phyloP scores from a whole-genome alignment of 306 rosid genomes.

The Gastrolobium villosum region DNA sequence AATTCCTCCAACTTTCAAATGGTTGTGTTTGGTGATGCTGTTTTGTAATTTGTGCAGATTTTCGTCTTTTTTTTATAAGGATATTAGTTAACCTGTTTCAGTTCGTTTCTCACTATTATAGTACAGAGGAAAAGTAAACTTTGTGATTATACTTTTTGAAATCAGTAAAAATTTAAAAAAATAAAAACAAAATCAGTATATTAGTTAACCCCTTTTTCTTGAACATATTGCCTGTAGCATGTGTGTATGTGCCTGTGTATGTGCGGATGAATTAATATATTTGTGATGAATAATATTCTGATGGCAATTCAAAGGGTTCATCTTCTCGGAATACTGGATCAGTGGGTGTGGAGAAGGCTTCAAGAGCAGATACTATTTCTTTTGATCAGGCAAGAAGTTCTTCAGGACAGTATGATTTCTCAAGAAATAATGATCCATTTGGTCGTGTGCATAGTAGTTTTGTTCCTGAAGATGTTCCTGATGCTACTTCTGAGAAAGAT shows the following conservation, averaged over 20 bases:
- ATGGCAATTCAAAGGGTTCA: constrained; percentile 46
- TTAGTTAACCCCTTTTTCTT: background rate
- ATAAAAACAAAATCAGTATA: background rate
- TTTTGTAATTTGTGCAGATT: constrained; percentile 21
- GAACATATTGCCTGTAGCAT: background rate
- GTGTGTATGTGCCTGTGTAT: constrained; percentile 1
- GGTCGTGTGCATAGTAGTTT: constrained; percentile 56
- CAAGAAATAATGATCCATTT: constrained; percentile 58
- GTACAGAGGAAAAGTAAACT: constrained; percentile 3
- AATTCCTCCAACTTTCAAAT: background rate
- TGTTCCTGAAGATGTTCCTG: constrained; percentile 70
- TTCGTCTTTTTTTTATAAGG: constrained; percentile 2
- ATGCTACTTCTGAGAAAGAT: constrained; percentile 94
- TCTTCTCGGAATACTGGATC: constrained; percentile 56
- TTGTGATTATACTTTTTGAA: constrained; percentile 14
- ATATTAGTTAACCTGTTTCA: background rate
- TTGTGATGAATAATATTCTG: constrained; percentile 38
- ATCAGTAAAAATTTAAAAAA: background rate
- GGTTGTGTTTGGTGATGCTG: background rate
- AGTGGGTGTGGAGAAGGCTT: constrained; percentile 45
- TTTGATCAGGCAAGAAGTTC: constrained; percentile 48
- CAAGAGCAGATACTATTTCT: constrained; percentile 51
- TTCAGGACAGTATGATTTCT: constrained; percentile 57
- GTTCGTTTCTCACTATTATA: background rate
- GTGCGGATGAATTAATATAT: constrained; percentile 10